These are phyloP conservation scores for Yamadazyma blattariae DNA, from an alignment of 1,139 yeast genomes.

Conservation along the genomic window DNA sequence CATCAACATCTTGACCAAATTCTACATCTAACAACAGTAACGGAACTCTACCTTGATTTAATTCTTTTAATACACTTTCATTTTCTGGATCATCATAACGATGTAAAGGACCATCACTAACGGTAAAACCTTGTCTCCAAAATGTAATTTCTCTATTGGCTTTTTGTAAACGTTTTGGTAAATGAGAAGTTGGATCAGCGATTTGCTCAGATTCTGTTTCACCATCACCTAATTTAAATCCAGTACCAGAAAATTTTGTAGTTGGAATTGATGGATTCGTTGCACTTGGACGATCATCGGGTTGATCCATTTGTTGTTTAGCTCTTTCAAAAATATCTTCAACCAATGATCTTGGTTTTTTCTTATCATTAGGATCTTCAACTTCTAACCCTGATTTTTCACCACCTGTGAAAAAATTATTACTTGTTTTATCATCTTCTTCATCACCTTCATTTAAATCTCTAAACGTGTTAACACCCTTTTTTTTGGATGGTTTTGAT, in stretches of 20 bases:
- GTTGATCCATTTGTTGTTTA: conserved; percentile 39
- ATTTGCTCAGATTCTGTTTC: conserved; percentile 42
- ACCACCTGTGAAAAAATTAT: conserved; percentile 90
- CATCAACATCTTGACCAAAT: conserved; percentile 95
- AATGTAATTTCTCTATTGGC: conserved; percentile 80
- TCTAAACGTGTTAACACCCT: conserved; percentile 44
- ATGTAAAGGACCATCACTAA: conserved; percentile 83
- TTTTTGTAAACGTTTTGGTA: conserved; percentile 37
- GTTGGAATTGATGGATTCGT: conserved; percentile 9
- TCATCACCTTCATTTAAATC: conserved; percentile 47
- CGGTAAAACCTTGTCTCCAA: conserved; percentile 96
- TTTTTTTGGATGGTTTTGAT: conserved; percentile 7
- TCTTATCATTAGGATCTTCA: conserved; percentile 65
- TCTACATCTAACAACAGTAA: conserved; percentile 75
- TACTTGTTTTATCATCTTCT: conserved; percentile 63
- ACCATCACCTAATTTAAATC: conserved; percentile 75
- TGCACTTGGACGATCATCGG: conserved; percentile 45
- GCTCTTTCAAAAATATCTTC: conserved; percentile 48
- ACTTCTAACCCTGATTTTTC: conserved; percentile 93
- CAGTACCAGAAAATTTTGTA: conserved; percentile 59
- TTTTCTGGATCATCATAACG: conserved; percentile 91
- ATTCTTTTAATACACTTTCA: conserved; percentile 68
- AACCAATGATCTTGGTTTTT: conserved; percentile 44
- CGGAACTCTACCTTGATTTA: conserved; percentile 94
- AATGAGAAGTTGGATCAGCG: conserved; percentile 27